Evolutionary conservation across 768 basidiomycete genomes (phyloP).

Genomic region (Tremella mesenterica): DNA sequence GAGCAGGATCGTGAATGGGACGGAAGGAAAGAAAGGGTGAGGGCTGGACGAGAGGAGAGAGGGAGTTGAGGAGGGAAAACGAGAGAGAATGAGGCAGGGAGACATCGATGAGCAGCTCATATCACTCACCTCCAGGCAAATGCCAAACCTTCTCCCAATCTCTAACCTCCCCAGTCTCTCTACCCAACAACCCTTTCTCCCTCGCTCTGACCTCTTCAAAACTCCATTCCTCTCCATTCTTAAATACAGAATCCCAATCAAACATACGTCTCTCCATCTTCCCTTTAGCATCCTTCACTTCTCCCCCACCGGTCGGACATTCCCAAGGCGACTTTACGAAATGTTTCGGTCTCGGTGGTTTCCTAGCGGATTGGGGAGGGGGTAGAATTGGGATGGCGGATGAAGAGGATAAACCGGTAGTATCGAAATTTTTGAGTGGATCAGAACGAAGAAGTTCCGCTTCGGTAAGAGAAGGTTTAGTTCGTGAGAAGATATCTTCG

Average conservation of each 20-base stretch:
- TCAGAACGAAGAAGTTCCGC: constrained; percentile 46
- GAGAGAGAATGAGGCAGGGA: no score
- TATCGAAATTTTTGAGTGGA: constrained; percentile 46
- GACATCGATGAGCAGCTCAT: no score
- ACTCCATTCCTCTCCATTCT: constrained; percentile 70
- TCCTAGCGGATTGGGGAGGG: constrained; percentile 28
- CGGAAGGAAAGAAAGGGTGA: no score
- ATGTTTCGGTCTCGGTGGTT: constrained; percentile 18
- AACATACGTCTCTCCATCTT: constrained; percentile 43
- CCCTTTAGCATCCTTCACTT: constrained; percentile 27
- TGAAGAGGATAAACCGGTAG: background rate
- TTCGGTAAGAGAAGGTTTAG: constrained; percentile 37
- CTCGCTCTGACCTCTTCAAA: constrained; percentile 58
- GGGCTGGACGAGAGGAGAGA: no score
- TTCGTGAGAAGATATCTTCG: constrained; percentile 40
- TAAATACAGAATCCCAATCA: constrained; percentile 55
- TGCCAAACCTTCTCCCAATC: constrained; percentile 42
- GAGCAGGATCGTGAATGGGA: no score
- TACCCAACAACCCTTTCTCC: constrained; percentile 33
- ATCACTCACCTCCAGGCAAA: constrained; percentile 37
- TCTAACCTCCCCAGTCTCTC: constrained; percentile 35
- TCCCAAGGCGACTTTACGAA: constrained; percentile 25
- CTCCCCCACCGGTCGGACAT: constrained; percentile 34
- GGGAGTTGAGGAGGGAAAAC: no score
- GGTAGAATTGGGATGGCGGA: constrained; percentile 13